Evolutionary conservation across 495 filamentous ascomycete genomes (phyloP).

Genomic region (Talaromyces wortmannii): DNA sequence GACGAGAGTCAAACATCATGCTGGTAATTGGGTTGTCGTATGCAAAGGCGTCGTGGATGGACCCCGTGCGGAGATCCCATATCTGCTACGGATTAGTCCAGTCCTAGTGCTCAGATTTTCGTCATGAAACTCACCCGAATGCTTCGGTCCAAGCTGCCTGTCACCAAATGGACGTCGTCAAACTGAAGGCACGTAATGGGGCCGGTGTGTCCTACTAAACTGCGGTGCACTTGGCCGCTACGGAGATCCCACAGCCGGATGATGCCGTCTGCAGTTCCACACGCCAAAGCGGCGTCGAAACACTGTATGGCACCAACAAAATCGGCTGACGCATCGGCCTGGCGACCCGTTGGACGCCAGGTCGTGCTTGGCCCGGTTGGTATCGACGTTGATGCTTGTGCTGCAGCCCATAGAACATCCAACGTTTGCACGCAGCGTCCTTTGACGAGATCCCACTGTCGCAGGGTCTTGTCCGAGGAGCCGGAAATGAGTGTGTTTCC

Average conservation of each 20-base stretch:
- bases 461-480: conserved; percentile 91
- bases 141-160: conserved; percentile 88
- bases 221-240: conserved; percentile 92
- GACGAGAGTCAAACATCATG: conserved; percentile 94
- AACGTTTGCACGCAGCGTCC: conserved; percentile 95
- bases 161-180: conserved; percentile 91
- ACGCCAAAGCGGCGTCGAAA: conserved; percentile 95
- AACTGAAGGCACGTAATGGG: conserved; percentile 95
- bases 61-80: conserved; percentile 96
- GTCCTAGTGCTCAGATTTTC: background rate
- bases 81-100: conserved; percentile 52
- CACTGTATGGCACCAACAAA: conserved; percentile 95
- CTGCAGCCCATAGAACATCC: conserved; percentile 97
- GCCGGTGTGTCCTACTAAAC: conserved; percentile 92
- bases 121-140: conserved; percentile 67
- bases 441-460: conserved; percentile 95
- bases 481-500: conserved; percentile 88
- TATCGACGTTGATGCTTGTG: conserved; percentile 72
- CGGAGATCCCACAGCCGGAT: conserved; percentile 95
- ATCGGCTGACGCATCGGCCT: conserved; percentile 65
- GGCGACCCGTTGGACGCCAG: conserved; percentile 52
- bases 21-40: conserved; percentile 90
- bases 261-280: conserved; percentile 97
- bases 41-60: conserved; percentile 92
- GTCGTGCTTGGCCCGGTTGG: conserved; percentile 46